Conservation (phyloP, 2,329 filamentous ascomycete genomes). For the Samsoniella hepiali region DNA sequence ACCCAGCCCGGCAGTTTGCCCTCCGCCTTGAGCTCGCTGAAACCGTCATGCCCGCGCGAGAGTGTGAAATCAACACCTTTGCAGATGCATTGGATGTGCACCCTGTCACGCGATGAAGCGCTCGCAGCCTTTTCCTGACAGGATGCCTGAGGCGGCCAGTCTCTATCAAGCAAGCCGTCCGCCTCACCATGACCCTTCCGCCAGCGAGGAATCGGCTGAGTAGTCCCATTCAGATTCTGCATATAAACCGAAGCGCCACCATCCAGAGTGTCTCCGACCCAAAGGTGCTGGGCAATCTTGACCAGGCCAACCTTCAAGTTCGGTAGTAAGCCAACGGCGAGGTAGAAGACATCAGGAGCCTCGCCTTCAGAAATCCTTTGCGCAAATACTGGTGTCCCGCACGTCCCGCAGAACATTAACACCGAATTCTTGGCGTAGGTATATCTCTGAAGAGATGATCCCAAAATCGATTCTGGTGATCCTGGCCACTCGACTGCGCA, state of each 20-base stretch:
- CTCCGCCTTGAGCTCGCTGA: constrained; percentile 27
- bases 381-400: constrained; percentile 44
- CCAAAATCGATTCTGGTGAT: constrained; percentile 25
- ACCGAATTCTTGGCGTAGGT: constrained; percentile 32
- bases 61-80: constrained; percentile 43
- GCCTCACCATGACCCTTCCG: constrained; percentile 26
- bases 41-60: constrained; percentile 30
- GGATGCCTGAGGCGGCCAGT: constrained; percentile 29
- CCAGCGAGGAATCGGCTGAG: constrained; percentile 28
- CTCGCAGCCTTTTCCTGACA: constrained; percentile 22
- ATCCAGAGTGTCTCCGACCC: constrained; percentile 49
- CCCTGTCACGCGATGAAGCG: constrained; percentile 20
- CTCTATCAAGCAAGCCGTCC: constrained; percentile 22
- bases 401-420: constrained; percentile 41
- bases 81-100: constrained; percentile 45
- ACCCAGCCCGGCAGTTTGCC: constrained; percentile 40
- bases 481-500: constrained; percentile 37
- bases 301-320: constrained; percentile 33
- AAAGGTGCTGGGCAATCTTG: constrained; percentile 38
- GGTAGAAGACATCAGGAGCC: constrained; percentile 23
- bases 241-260: constrained; percentile 50
- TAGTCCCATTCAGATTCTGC: constrained; percentile 32
- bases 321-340: constrained; percentile 38
- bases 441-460: constrained; percentile 34
- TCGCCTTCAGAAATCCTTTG: constrained; percentile 20